Evolutionary conservation across 257 asterid species (phyloP).

Genomic region (Anisodus acutangulus): DNA sequence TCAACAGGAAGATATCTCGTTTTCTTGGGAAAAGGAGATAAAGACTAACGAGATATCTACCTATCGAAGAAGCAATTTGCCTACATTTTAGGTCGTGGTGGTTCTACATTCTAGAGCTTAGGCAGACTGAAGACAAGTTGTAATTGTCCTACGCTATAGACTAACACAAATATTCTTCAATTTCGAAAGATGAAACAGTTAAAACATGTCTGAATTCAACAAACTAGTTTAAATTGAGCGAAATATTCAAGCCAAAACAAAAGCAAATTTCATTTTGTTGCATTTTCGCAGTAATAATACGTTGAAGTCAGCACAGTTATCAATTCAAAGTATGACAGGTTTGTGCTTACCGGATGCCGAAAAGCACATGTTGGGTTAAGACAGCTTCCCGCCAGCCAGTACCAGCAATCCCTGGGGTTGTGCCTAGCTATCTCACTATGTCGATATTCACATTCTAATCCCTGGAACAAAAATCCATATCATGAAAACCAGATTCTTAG

Average conservation of each 20-base stretch:
- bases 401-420: slow-evolving; percentile 57
- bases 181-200: background rate
- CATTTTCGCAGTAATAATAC: background rate
- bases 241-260: background rate
- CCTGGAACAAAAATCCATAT: slow-evolving; percentile 36
- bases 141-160: background rate
- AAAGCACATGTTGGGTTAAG: slow-evolving; percentile 48
- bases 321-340: background rate
- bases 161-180: background rate
- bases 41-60: background rate
- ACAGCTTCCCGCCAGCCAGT: slow-evolving; percentile 47
- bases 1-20: slow-evolving; percentile 38
- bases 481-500: slow-evolving; percentile 11
- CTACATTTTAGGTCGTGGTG: slow-evolving; percentile 7
- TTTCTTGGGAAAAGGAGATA: background rate
- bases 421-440: slow-evolving; percentile 55
- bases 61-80: background rate
- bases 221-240: background rate
- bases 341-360: slow-evolving; percentile 54
- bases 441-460: slow-evolving; percentile 51
- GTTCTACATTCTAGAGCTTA: slow-evolving; percentile 50
- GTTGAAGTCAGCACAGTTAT: background rate
- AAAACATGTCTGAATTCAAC: background rate
- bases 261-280: background rate
- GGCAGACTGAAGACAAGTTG: background rate